Base-by-base conservation (phyloP, 2,329 filamentous ascomycete genomes). In the Apiospora malaysiana region DNA sequence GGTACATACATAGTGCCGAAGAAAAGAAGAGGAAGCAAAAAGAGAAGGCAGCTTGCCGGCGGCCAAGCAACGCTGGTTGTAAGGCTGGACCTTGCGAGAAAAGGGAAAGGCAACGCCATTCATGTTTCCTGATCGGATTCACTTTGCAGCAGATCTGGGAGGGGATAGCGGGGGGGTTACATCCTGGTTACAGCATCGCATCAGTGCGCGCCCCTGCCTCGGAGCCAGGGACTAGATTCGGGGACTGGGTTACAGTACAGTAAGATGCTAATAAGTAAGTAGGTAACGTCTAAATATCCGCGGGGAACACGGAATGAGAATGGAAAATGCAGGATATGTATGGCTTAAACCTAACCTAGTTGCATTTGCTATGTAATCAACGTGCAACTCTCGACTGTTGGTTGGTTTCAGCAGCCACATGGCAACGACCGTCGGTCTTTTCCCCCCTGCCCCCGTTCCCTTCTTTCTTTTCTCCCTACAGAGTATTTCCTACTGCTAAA, bases 51-150 rank as follows among this genome's bases (percentile, higher is more conserved):
- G n/a, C n/a, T n/a, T n/a, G n/a, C n/a, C n/a, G n/a, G n/a, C 23
- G 18, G 21, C 27, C 51, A 37, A 59, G 51, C 9, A 21, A 21
- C 27, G 27, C 18, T 9, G 27, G 16, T 59, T 10, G 51, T n/a
- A 59, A 32, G 51, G 51, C 27, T 59, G 51, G 32, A 32, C 32
- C 25, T 27, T 27, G 23, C 25, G n/a, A 25, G 10, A 49, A 49
- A n/a, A 25, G 47, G n/a, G 14, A 16, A 9, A 45, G 42, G 42
- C 42, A 45, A 18, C 42, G 16, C 47, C n/a, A 49, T 9, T 49
- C 47, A 49, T 37, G 51, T 59, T 59, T 59, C 51, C 51, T n/a
- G 27, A 59, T 59, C 51, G 51, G 51, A 56, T 21, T 59, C 27
- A n/a, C 32, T 14, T 40, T 9, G 10, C 18, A 27, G 16, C 27